Conservation (phyloP, 1,284 basidiomycete species). For the Ustilago trichophora region DNA sequence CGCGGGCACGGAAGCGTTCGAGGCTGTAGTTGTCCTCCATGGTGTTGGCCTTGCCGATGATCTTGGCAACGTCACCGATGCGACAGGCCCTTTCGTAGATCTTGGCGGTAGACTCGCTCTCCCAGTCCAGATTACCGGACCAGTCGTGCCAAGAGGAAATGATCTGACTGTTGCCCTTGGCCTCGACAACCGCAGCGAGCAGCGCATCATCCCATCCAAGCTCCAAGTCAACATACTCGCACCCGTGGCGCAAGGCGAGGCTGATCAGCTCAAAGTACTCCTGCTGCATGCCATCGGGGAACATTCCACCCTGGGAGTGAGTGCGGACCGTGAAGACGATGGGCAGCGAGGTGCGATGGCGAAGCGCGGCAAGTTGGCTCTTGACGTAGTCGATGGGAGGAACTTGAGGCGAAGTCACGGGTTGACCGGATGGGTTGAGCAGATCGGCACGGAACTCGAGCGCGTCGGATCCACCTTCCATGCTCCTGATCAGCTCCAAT, state of each 20-base stretch:
- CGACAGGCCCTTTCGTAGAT: conserved; percentile 46
- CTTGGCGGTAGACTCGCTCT: conserved; percentile 73
- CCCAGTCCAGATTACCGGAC: conserved; percentile 86
- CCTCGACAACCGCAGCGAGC: conserved; percentile 73
- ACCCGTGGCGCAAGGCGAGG: conserved; percentile 81
- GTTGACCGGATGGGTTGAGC: conserved; percentile 72
- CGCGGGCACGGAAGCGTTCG: conserved; percentile 76
- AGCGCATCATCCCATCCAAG: conserved; percentile 76
- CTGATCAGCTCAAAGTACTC: conserved; percentile 82
- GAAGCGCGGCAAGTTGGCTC: conserved; percentile 81
- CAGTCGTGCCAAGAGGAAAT: conserved; percentile 96
- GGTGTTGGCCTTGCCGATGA: conserved; percentile 82
- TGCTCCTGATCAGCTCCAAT: conserved; percentile 75
- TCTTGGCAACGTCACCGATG: conserved; percentile 86
- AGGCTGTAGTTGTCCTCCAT: conserved; percentile 84
- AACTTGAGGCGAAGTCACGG: conserved; percentile 70
- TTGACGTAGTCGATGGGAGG: conserved; percentile 80
- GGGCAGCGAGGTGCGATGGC: conserved; percentile 81
- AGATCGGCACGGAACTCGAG: conserved; percentile 93
- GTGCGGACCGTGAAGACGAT: conserved; percentile 93
- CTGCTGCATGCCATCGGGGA: conserved; percentile 80
- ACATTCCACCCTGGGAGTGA: conserved; percentile 86
- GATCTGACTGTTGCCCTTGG: conserved; percentile 80
- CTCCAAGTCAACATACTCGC: conserved; percentile 94
- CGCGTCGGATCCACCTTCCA: conserved; percentile 87